These are phyloP conservation scores for Sugiyamaella xylanicola DNA, from an alignment of 1,139 yeast genomes.

Conservation along the genomic window DNA sequence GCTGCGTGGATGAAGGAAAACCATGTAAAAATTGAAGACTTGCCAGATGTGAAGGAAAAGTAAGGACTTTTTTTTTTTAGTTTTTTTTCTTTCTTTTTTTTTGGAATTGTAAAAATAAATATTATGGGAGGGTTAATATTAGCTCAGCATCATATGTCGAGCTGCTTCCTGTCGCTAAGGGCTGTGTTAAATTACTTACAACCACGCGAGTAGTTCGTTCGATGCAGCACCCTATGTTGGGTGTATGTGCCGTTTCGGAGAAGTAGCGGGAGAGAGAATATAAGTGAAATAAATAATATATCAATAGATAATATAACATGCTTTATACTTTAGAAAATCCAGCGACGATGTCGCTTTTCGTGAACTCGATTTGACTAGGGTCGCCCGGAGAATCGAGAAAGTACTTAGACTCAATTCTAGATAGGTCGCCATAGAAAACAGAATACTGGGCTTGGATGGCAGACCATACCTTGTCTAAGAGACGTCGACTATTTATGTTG, in stretches of 20 bases:
- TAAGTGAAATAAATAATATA: too few species aligned
- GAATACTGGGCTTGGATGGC: slow-evolving; percentile 55
- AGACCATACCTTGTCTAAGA: slow-evolving; percentile 55
- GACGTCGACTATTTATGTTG: slow-evolving; percentile 47
- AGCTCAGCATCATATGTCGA: too few species aligned
- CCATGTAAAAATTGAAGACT: slow-evolving; percentile 60
- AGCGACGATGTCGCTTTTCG: slow-evolving; percentile 48
- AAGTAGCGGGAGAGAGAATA: too few species aligned
- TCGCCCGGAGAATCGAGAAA: slow-evolving; percentile 45
- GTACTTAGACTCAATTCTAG: slow-evolving; percentile 47
- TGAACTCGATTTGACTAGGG: slow-evolving; percentile 42
- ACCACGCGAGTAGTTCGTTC: slow-evolving; percentile 4
- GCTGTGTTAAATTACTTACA: too few species aligned
- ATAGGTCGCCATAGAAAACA: slow-evolving; percentile 47
- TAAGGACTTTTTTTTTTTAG: slow-evolving; percentile 1
- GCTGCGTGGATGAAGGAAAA: slow-evolving; percentile 70
- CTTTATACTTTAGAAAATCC: slow-evolving; percentile 39
- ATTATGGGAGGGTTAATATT: too few species aligned
- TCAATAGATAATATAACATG: too few species aligned
- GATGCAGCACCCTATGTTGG: too few species aligned
- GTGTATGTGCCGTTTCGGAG: too few species aligned
- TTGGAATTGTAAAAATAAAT: not conserved
- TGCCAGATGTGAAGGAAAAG: slow-evolving; percentile 45
- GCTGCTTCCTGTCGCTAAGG: too few species aligned
- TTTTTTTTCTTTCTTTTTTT: slow-evolving; percentile 1